Conservation (phyloP, 1,284 basidiomycete genomes). For the Ustanciosporium gigantosporum region DNA sequence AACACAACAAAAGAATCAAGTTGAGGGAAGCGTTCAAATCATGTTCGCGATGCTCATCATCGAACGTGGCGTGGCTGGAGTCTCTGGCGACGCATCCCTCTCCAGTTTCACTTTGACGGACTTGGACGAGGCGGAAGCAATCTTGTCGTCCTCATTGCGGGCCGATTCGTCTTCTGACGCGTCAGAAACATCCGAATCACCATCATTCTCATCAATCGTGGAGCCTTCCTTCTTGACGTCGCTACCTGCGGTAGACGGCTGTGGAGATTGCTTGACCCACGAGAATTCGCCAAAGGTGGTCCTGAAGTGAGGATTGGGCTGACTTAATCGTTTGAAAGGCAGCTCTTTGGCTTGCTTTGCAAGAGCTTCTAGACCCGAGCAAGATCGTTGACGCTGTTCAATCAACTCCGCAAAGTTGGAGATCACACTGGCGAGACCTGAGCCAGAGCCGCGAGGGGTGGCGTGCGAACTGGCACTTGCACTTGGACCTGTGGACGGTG, state of each 20-base stretch:
- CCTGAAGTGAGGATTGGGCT: constrained; percentile 32
- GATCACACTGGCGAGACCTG: constrained; percentile 19
- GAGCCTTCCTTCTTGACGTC: background rate
- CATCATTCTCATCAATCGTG: constrained; percentile 6
- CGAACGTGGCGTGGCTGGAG: constrained; percentile 17
- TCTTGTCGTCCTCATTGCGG: no score
- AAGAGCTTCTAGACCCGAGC: constrained; percentile 31
- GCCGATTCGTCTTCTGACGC: background rate
- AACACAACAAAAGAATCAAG: no score
- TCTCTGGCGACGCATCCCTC: no score
- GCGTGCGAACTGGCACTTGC: no score
- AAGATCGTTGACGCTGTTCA: constrained; percentile 36
- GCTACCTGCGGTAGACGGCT: background rate
- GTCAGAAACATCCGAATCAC: constrained; percentile 7
- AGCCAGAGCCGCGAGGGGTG: constrained; percentile 12
- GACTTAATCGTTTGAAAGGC: constrained; percentile 33
- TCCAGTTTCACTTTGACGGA: no score
- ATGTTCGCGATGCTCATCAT: constrained; percentile 36
- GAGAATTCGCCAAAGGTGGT: constrained; percentile 31
- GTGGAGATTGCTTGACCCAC: constrained; percentile 3
- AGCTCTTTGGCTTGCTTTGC: constrained; percentile 29
- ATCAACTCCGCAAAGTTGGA: constrained; percentile 39
- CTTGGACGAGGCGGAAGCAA: no score
- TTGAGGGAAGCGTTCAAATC: no score
- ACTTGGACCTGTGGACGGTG: no score